Percentiles rank a stretch among this genome's conserved stretches.
Conservation (phyloP, 495 filamentous ascomycete species). For the Venustampulla echinocandica region DNA sequence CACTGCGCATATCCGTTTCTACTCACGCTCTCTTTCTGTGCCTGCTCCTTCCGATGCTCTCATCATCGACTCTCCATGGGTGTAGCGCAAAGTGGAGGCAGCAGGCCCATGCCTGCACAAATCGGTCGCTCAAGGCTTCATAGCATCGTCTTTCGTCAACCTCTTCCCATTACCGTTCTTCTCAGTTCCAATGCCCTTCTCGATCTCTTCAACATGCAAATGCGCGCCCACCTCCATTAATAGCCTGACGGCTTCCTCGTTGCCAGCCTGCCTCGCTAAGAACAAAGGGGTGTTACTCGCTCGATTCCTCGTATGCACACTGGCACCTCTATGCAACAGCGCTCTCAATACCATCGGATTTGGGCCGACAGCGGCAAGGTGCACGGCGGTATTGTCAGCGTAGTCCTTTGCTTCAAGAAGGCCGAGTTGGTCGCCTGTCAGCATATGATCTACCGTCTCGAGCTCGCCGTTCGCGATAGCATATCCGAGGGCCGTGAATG, state of each 20-base stretch:
- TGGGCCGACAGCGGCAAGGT: conserved; percentile 42
- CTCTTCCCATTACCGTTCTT: no score
- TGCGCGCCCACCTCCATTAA: conserved; percentile 63
- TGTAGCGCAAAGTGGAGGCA: no score
- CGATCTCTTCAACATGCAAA: conserved; percentile 54
- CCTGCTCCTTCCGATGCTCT: no score
- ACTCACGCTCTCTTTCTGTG: no score
- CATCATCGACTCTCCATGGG: no score
- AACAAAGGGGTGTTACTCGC: conserved; percentile 76
- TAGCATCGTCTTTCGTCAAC: no score
- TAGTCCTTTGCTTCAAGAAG: conserved; percentile 63
- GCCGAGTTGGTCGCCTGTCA: conserved; percentile 56
- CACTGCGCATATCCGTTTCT: no score
- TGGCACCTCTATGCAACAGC: conserved; percentile 68
- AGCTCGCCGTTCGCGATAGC: conserved; percentile 69
- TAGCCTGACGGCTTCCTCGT: conserved; percentile 50
- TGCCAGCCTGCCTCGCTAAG: conserved; percentile 52
- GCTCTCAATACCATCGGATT: conserved; percentile 52
- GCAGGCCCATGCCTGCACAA: no score
- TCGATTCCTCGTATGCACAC: conserved; percentile 77
- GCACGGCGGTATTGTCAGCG: conserved; percentile 77
- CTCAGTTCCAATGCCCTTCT: conserved; percentile 13
- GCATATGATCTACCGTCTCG: conserved; percentile 50
- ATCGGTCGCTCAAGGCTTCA: no score
- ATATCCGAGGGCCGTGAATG: conserved; percentile 69